phyloP scores from a whole-genome alignment of 2,329 filamentous ascomycete species.

The Emmonsiellopsis sp. region DNA sequence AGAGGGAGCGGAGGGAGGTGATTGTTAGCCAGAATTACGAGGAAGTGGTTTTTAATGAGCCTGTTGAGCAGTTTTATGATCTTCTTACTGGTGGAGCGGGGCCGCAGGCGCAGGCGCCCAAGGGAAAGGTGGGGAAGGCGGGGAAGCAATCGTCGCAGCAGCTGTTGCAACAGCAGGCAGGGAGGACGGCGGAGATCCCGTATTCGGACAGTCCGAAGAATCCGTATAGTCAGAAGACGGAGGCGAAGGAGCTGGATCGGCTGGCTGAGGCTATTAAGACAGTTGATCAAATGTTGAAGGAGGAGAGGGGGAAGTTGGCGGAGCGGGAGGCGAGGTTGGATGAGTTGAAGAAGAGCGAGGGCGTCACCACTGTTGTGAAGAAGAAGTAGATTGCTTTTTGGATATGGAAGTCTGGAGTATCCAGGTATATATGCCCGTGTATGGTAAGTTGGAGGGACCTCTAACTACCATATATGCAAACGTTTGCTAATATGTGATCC shows the following conservation, averaged over 20 bases:
- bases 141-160: conserved; percentile 34
- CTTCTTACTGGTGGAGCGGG: conserved; percentile 63
- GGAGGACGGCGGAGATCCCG: conserved; percentile 67
- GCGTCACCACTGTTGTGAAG: conserved; percentile 27
- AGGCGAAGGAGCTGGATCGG: conserved; percentile 56
- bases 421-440: too few species aligned
- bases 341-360: conserved; percentile 38
- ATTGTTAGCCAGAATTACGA: conserved; percentile 79
- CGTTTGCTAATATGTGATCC: too few species aligned
- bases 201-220: conserved; percentile 55
- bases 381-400: conserved; percentile 23
- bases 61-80: conserved; percentile 85
- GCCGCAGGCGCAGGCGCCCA: conserved; percentile 31
- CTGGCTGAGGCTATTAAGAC: conserved; percentile 52
- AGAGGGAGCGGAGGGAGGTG: conserved; percentile 53
- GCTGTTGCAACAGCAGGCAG: conserved; percentile 29
- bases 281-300: conserved; percentile 52
- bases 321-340: conserved; percentile 53
- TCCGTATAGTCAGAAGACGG: conserved; percentile 64
- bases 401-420: not conserved
- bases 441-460: too few species aligned
- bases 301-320: conserved; percentile 53
- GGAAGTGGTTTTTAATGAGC: conserved; percentile 95
- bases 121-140: conserved; percentile 51
- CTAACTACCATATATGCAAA: too few species aligned